phyloP scores from a whole-genome alignment of 768 basidiomycete species.

The Boletellus sp. region DNA sequence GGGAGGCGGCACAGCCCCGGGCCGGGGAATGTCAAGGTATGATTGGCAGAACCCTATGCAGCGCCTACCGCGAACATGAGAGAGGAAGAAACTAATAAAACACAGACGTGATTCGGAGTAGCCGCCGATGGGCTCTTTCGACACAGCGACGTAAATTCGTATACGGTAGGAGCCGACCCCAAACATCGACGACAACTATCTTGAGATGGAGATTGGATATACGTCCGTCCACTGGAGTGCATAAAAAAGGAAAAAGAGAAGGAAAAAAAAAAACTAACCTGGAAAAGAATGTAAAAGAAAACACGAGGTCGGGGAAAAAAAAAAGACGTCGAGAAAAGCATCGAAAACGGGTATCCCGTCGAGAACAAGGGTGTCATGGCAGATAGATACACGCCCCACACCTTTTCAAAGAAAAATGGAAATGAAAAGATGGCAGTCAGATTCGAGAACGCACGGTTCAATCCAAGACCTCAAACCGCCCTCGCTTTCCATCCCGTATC shows the following conservation, averaged over 20 bases:
- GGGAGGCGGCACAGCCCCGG: too few species aligned
- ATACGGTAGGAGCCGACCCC: conserved; percentile 11
- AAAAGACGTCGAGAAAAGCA: neutral
- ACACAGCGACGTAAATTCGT: conserved; percentile 16
- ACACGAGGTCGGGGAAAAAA: neutral
- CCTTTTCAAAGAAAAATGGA: too few species aligned
- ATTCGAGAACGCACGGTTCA: conserved; percentile 24
- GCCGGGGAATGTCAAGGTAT: too few species aligned
- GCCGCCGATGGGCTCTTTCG: neutral
- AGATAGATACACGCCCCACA: too few species aligned
- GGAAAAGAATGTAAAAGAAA: neutral
- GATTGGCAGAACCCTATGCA: too few species aligned
- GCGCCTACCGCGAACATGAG: too few species aligned
- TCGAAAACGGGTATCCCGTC: too few species aligned
- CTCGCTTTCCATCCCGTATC: conserved; percentile 49
- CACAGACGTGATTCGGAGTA: too few species aligned
- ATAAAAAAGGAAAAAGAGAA: conserved; percentile 6
- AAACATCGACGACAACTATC: too few species aligned
- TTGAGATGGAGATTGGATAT: neutral
- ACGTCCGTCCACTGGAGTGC: conserved; percentile 8
- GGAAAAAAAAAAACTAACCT: neutral
- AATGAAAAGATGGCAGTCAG: neutral
- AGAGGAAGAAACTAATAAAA: too few species aligned
- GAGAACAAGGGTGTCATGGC: too few species aligned
- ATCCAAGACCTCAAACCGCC: conserved; percentile 60